Evolutionary conservation across 495 filamentous ascomycete genomes (phyloP).

Genomic region (Daldinia bambusicola): DNA sequence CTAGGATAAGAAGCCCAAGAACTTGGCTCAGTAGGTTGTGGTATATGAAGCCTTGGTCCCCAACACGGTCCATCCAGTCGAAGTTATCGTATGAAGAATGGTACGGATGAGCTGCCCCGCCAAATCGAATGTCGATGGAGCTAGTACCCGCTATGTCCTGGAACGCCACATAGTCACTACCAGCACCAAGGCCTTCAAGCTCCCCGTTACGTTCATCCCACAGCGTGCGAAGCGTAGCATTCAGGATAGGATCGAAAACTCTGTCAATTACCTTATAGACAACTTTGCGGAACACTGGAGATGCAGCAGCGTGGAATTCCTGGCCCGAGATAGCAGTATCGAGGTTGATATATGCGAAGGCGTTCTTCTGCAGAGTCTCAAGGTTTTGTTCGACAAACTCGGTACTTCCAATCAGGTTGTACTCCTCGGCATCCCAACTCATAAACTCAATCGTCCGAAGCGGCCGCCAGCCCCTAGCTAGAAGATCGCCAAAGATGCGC

Average conservation of each 20-base stretch:
- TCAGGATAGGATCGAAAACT: slow-evolving; percentile 74
- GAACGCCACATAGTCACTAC: slow-evolving; percentile 92
- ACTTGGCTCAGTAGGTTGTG: slow-evolving; percentile 83
- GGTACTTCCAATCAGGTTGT: slow-evolving; percentile 93
- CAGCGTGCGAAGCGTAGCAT: slow-evolving; percentile 75
- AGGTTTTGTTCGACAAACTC: slow-evolving; percentile 95
- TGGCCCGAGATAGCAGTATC: slow-evolving; percentile 83
- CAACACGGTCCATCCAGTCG: slow-evolving; percentile 81
- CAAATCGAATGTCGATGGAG: slow-evolving; percentile 86
- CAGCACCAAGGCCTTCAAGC: slow-evolving; percentile 78
- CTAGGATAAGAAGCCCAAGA: slow-evolving; percentile 83
- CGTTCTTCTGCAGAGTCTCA: slow-evolving; percentile 75
- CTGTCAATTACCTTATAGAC: slow-evolving; percentile 78
- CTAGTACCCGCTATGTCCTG: slow-evolving; percentile 93
- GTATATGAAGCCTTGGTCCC: slow-evolving; percentile 84
- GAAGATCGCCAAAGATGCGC: slow-evolving; percentile 81
- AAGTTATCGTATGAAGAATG: slow-evolving; percentile 90
- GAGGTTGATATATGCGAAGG: slow-evolving; percentile 90
- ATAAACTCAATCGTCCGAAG: slow-evolving; percentile 92
- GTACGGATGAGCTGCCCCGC: slow-evolving; percentile 75
- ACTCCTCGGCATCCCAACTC: slow-evolving; percentile 93
- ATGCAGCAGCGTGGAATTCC: slow-evolving; percentile 78
- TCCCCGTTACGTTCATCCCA: slow-evolving; percentile 75
- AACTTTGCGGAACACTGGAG: slow-evolving; percentile 77
- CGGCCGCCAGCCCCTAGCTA: slow-evolving; percentile 84